phyloP scores from a whole-genome alignment of 805 yeast genomes.

The Saccharomyces mikatae region DNA sequence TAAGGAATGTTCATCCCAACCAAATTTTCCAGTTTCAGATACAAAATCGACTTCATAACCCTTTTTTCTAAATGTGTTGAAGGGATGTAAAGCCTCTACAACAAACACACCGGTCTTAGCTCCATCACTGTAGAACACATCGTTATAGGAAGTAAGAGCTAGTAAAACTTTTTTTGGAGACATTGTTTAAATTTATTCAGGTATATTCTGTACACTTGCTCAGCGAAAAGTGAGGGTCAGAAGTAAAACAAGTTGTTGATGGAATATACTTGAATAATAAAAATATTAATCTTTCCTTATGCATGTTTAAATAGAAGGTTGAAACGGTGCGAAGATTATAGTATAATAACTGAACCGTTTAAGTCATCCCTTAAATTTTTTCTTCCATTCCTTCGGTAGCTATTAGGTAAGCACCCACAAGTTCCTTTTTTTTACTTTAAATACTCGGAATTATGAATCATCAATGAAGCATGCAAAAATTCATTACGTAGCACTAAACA shows the following conservation, averaged over 20 bases:
- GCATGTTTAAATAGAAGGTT: background rate
- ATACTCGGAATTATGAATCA: too few relatives aligned
- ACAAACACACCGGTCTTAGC: constrained; percentile 53
- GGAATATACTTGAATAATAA: background rate
- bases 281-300: background rate
- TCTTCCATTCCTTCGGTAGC: too few relatives aligned
- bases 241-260: background rate
- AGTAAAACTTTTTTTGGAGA: constrained; percentile 32
- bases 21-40: constrained; percentile 51
- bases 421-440: too few relatives aligned
- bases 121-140: constrained; percentile 49
- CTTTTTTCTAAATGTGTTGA: constrained; percentile 36
- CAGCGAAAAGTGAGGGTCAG: background rate
- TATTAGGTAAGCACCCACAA: background rate
- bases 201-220: background rate
- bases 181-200: background rate
- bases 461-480: too few relatives aligned
- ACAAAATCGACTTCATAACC: constrained; percentile 50
- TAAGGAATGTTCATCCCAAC: constrained; percentile 51
- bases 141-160: constrained; percentile 38
- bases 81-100: constrained; percentile 56
- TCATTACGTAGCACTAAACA: too few relatives aligned
- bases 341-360: background rate
- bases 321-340: background rate
- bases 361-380: background rate